Conservation (phyloP, 192 early-diverging fungal species). For the Entophlyctis luteolus region DNA sequence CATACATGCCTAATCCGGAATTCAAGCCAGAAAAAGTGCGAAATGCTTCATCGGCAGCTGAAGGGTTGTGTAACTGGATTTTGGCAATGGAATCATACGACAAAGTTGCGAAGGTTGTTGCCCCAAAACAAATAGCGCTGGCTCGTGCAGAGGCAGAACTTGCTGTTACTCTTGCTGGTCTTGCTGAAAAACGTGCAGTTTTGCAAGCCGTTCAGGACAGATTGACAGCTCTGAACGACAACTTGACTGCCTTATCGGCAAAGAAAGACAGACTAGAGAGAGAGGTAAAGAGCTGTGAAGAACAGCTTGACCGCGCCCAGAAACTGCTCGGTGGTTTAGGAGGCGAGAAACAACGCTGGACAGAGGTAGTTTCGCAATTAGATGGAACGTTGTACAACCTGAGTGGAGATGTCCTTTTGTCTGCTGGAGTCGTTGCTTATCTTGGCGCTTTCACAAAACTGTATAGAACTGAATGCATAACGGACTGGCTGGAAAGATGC, state of each 20-base stretch:
- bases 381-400: constrained; percentile 50
- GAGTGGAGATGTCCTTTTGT: constrained; percentile 56
- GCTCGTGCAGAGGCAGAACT: constrained; percentile 54
- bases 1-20: constrained; percentile 58
- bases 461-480: constrained; percentile 47
- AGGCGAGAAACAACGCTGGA: constrained; percentile 63
- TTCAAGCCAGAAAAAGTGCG: constrained; percentile 63
- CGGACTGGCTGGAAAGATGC: constrained; percentile 40
- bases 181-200: constrained; percentile 54
- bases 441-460: constrained; percentile 60
- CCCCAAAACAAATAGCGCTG: constrained; percentile 57
- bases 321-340: constrained; percentile 57
- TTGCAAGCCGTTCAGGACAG: constrained; percentile 53
- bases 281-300: constrained; percentile 58
- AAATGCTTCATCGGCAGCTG: constrained; percentile 61
- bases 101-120: constrained; percentile 57
- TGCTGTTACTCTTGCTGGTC: constrained; percentile 53
- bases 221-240: constrained; percentile 53
- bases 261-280: constrained; percentile 55
- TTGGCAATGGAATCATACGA: constrained; percentile 64
- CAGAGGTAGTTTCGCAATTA: constrained; percentile 49
- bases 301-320: constrained; percentile 57
- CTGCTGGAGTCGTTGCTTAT: constrained; percentile 62
- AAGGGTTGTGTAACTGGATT: constrained; percentile 62
- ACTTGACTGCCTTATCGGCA: constrained; percentile 43